These are phyloP conservation scores for Amanita pallidorosea DNA, from an alignment of 768 basidiomycete species.

Conservation along the genomic window DNA sequence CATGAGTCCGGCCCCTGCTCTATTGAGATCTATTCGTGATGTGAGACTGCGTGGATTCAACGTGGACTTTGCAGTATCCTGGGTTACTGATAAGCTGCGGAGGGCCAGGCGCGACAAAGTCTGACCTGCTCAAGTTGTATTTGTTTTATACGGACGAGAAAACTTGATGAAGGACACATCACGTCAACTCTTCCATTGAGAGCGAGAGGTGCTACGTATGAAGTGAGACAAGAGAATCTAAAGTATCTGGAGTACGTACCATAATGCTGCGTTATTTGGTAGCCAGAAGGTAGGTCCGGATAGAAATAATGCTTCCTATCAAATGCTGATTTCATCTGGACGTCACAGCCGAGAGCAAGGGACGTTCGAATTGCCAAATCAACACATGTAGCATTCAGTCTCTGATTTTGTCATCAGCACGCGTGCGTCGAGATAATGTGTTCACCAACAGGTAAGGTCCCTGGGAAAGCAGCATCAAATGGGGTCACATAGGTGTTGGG, in stretches of 20 bases:
- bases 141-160: constrained; percentile 76
- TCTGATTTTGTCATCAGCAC: constrained; percentile 22
- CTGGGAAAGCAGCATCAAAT: constrained; percentile 89
- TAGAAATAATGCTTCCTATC: constrained; percentile 99
- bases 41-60: constrained; percentile 37
- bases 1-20: constrained; percentile 84
- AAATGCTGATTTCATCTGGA: constrained; percentile 70
- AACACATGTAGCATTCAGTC: constrained; percentile 58
- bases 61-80: constrained; percentile 91
- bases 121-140: constrained; percentile 90
- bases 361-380: constrained; percentile 76
- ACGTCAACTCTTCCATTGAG: constrained; percentile 45
- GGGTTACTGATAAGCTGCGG: constrained; percentile 3
- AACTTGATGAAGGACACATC: constrained; percentile 25
- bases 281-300: constrained; percentile 85
- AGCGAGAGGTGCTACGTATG: constrained; percentile 63
- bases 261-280: constrained; percentile 97
- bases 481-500: constrained; percentile 68
- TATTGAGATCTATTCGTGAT: constrained; percentile 76
- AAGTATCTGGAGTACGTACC: constrained; percentile 27
- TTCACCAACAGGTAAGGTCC: constrained; percentile 73
- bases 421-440: neutral
- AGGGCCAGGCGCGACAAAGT: neutral
- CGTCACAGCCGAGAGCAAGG: constrained; percentile 54
- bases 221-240: neutral